Percentiles rank a stretch among this genome's conserved stretches.
phyloP scores from a whole-genome alignment of 2,329 filamentous ascomycete genomes.

The Cadophora luteo-olivacea region DNA sequence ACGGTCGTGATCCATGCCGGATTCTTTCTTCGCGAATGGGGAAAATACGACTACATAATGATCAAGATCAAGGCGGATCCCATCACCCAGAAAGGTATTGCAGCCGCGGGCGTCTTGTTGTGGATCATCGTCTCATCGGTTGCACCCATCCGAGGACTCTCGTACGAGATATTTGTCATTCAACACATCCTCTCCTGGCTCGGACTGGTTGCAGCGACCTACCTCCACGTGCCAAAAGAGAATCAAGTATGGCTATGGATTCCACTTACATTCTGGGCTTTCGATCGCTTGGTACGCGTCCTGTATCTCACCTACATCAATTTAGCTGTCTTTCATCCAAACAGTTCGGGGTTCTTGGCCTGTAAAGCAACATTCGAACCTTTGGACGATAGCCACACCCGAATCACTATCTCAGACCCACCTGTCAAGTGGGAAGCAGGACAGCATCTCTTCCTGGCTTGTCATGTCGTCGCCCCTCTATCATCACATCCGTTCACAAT shows the following conservation, averaged over 20 bases:
- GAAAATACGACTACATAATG: slow-evolving; percentile 55
- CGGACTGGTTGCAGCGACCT: slow-evolving; percentile 55
- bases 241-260: slow-evolving; percentile 54
- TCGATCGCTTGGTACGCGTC: slow-evolving; percentile 51
- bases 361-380: slow-evolving; percentile 54
- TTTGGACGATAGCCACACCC: slow-evolving; percentile 60
- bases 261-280: slow-evolving; percentile 52
- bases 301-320: slow-evolving; percentile 48
- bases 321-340: slow-evolving; percentile 49
- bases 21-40: slow-evolving; percentile 61
- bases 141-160: slow-evolving; percentile 54
- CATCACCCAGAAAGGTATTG: slow-evolving; percentile 57
- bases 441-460: slow-evolving; percentile 68
- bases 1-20: slow-evolving; percentile 60
- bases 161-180: slow-evolving; percentile 61
- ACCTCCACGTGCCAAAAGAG: slow-evolving; percentile 53
- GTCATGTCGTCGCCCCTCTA: slow-evolving; percentile 60
- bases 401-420: slow-evolving; percentile 60
- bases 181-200: slow-evolving; percentile 59
- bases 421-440: slow-evolving; percentile 65
- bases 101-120: slow-evolving; percentile 56
- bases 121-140: slow-evolving; percentile 59
- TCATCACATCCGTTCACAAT: slow-evolving; percentile 72
- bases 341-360: slow-evolving; percentile 43
- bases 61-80: slow-evolving; percentile 55